Evolutionary conservation across 176 grass and related monocot species (phyloP).

Genomic region (bread wheat (Triticum aestivum)): IWGSC_CS_RefSeq_v2.1 NC_057800.1:698787437-698787936

Average conservation of each 20-base stretch:
- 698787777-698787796: slow-evolving; percentile 61
- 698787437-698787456: no score
- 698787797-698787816: slow-evolving; percentile 43
- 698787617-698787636: neutral
- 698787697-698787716: slow-evolving; percentile 1
- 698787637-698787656: neutral
- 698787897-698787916: slow-evolving; percentile 45
- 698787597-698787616: no score
- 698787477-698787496: no score
- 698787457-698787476: no score
- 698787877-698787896: slow-evolving; percentile 53
- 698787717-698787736: neutral
- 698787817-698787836: slow-evolving; percentile 37
- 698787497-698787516: no score
- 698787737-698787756: slow-evolving; percentile 70
- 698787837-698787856: slow-evolving; percentile 52
- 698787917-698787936: slow-evolving; percentile 30
- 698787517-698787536: no score
- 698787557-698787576: no score
- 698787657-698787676: neutral
- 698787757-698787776: slow-evolving; percentile 51
- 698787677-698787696: neutral
- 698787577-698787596: no score
- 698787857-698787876: slow-evolving; percentile 51
- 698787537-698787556: no score